These are phyloP conservation scores for Phytophthora chlamydospora DNA, from an alignment of 352 stramenopile species.

Conservation along the genomic window DNA sequence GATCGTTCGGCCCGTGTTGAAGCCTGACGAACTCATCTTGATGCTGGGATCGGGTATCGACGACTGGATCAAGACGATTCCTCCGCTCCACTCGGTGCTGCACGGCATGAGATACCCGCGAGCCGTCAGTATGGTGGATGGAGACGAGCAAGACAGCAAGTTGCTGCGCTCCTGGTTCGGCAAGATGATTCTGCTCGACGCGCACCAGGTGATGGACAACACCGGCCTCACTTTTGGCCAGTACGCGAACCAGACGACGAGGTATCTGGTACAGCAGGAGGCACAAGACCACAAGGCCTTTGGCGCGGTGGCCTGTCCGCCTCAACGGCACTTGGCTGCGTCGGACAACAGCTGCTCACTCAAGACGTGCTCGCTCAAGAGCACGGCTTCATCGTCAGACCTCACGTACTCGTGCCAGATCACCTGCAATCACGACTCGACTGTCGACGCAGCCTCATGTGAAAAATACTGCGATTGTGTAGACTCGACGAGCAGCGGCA, in stretches of 20 bases:
- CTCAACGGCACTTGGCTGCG: conserved; percentile 46
- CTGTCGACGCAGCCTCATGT: conserved; percentile 41
- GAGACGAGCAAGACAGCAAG: conserved; percentile 36
- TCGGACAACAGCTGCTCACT: conserved; percentile 58
- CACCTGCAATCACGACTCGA: conserved; percentile 61
- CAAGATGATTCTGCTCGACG: conserved; percentile 66
- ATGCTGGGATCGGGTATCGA: conserved; percentile 81
- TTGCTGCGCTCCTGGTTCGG: conserved; percentile 70
- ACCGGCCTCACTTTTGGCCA: conserved; percentile 60
- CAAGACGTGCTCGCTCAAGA: conserved; percentile 50
- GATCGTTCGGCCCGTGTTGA: conserved; percentile 63
- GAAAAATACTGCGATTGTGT: conserved; percentile 51
- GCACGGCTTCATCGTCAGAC: conserved; percentile 26
- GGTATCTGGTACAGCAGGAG: conserved; percentile 52
- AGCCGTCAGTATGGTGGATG: conserved; percentile 43
- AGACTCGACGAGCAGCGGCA: conserved; percentile 32
- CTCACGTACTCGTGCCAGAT: conserved; percentile 56
- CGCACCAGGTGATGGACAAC: conserved; percentile 56
- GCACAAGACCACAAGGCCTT: conserved; percentile 41
- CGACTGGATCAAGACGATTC: conserved; percentile 71
- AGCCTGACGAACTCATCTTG: conserved; percentile 77
- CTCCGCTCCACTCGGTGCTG: conserved; percentile 59
- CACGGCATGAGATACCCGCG: conserved; percentile 81
- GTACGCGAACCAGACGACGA: conserved; percentile 59
- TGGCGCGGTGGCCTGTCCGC: conserved; percentile 52